Evolutionary conservation across 768 basidiomycete species (phyloP), one percentile per base, ranked within the genome.

Genomic region (Sutorius australiensis): DNA sequence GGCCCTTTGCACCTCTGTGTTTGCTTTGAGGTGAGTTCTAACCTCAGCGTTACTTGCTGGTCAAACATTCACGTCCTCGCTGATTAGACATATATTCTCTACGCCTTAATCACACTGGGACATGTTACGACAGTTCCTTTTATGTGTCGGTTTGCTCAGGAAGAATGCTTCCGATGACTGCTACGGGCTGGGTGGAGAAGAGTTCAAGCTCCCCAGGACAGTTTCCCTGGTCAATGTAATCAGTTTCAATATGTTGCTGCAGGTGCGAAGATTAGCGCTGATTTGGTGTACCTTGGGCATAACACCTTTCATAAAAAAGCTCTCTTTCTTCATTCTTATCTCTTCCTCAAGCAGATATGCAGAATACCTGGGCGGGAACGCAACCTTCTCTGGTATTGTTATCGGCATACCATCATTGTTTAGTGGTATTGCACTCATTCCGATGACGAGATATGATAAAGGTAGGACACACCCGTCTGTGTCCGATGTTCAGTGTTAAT

Each of bases 241-340:
- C 3, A 31, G 67, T 13, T 70, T 73, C 32, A 81, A 77, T 56
- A 59, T 69, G 0, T 54, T 80, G 41, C 58, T 80, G 19, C 78
- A 80, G 72, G 80, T 81, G 47, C 6, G 69, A 48, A 28, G 0
- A 33, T 37, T 24, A 17, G 1, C 30, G 17, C 14, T 13, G 9
- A 14, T 13, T 13, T 28, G 31, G 36, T 11, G 31, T 8, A 39
- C 11, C 21, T 40, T n/a, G 32, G 4, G n/a, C 10, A 17, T 46
- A 13, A 50, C 39, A 10, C 19, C 45, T 37, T 31, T 16, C 24
- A 21, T 11, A 19, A 36, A 1, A 39, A 50, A 87, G 86, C 64
- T 83, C 5, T 80, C 82, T 0, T 87, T 85, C 69, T 88, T 85
- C 66, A 79, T 87, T 53, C 73, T 85, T 39, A 81, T 88, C 3